These are phyloP conservation scores for Dicorynia guianensis DNA, from an alignment of 306 rosid genomes.

Conservation along the genomic window DNA sequence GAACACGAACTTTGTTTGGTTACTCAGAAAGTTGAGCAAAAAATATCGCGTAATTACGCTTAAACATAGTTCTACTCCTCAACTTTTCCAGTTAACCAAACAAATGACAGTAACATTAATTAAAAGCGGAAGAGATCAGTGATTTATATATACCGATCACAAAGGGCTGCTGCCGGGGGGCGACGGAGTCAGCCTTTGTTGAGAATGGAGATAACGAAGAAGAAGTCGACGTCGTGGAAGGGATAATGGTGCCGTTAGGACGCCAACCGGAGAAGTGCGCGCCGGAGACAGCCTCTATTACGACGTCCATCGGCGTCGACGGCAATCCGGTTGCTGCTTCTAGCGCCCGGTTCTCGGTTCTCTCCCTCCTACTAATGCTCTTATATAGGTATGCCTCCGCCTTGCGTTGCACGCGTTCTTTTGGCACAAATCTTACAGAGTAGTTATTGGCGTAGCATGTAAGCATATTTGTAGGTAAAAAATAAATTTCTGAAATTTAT, in stretches of 20 bases:
- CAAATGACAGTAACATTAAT: not conserved
- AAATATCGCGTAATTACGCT: too few relatives aligned
- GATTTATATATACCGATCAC: constrained; percentile 47
- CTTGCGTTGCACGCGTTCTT: not conserved
- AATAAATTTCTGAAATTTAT: too few relatives aligned
- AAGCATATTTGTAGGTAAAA: too few relatives aligned
- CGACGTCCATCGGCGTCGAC: constrained; percentile 35
- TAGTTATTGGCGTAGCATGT: too few relatives aligned
- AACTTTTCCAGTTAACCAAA: constrained; percentile 9
- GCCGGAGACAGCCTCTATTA: constrained; percentile 44
- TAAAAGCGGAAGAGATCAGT: not conserved
- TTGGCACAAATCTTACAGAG: not conserved
- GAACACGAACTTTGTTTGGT: not conserved
- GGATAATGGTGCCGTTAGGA: not conserved
- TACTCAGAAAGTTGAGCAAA: constrained; percentile 20
- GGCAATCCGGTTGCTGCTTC: not conserved
- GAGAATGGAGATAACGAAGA: constrained; percentile 1
- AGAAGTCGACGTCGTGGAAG: constrained; percentile 41
- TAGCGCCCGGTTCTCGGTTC: not conserved
- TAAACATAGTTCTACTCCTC: not conserved
- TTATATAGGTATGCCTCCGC: constrained; percentile 35
- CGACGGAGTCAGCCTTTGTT: not conserved
- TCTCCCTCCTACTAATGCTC: not conserved
- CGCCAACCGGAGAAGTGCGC: constrained; percentile 53
- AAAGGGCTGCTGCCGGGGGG: constrained; percentile 34